Conservation (phyloP, 768 basidiomycete genomes). For the Clitopilus passeckerianus region DNA sequence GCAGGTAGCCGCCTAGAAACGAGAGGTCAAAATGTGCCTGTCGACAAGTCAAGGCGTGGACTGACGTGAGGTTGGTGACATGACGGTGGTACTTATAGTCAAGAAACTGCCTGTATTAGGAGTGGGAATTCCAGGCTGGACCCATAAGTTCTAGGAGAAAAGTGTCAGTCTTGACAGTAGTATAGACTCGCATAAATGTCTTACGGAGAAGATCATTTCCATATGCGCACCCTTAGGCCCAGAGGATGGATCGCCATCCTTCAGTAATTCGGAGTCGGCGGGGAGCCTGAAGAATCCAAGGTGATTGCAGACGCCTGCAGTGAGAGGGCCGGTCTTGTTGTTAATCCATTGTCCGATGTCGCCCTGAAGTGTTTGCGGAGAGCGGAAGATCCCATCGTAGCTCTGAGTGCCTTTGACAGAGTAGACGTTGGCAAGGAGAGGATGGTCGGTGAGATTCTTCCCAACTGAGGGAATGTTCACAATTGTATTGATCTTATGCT, state of each 20-base stretch:
- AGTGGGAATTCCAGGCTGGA: conserved; percentile 1
- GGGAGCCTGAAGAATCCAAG: conserved; percentile 9
- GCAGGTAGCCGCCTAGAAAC: neutral
- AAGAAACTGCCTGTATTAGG: conserved; percentile 5
- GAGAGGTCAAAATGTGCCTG: neutral
- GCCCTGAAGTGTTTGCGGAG: conserved; percentile 14
- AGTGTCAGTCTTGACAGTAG: no score
- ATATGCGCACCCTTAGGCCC: conserved; percentile 9
- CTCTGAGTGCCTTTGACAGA: conserved; percentile 21
- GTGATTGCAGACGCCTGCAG: conserved; percentile 10
- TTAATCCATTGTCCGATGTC: conserved; percentile 22
- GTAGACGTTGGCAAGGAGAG: conserved; percentile 13
- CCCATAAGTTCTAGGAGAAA: conserved; percentile 4
- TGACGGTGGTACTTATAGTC: conserved; percentile 1
- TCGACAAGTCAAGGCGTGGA: neutral
- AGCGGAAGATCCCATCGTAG: conserved; percentile 18
- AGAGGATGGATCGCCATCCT: conserved; percentile 7
- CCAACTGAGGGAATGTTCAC: conserved; percentile 30
- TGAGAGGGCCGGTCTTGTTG: conserved; percentile 17
- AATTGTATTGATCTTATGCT: conserved; percentile 18
- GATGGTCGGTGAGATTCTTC: conserved; percentile 28
- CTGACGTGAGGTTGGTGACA: conserved; percentile 6
- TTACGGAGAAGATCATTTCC: conserved; percentile 8
- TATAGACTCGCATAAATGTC: neutral
- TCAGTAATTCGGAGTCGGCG: conserved; percentile 1